These are phyloP conservation scores for Ramaria rubella DNA, from an alignment of 768 basidiomycete genomes.

Conservation along the genomic window DNA sequence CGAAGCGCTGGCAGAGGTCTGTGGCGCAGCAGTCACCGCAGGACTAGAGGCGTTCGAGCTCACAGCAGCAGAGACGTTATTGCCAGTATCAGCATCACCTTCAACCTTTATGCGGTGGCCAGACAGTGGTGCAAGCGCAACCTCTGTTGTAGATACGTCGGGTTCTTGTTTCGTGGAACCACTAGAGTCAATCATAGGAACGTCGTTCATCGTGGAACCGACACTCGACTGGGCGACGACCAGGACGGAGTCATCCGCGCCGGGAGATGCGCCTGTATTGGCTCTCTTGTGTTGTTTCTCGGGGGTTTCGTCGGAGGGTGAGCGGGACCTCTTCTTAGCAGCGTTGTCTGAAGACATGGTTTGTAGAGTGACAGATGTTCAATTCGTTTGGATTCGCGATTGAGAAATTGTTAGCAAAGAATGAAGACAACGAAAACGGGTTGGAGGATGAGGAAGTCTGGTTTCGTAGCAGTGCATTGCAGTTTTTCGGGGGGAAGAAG, in stretches of 20 bases:
- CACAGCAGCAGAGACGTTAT: constrained; percentile 20
- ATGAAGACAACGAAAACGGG: constrained; percentile 3
- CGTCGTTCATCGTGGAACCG: constrained; percentile 43
- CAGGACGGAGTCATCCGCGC: constrained; percentile 32
- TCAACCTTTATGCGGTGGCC: constrained; percentile 26
- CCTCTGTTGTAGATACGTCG: constrained; percentile 48
- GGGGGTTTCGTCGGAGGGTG: constrained; percentile 64
- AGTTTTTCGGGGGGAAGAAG: constrained; percentile 6
- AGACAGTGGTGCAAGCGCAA: constrained; percentile 44
- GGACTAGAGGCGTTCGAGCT: constrained; percentile 15
- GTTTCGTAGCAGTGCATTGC: constrained; percentile 14
- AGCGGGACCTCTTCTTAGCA: constrained; percentile 82
- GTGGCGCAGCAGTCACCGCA: constrained; percentile 1
- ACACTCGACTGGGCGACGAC: constrained; percentile 16
- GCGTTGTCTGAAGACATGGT: constrained; percentile 83
- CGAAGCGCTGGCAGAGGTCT: constrained; percentile 2
- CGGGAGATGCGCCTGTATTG: constrained; percentile 76
- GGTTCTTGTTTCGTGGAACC: constrained; percentile 22
- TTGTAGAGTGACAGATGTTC: constrained; percentile 30
- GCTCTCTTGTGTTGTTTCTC: constrained; percentile 77
- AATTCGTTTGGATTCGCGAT: constrained; percentile 19
- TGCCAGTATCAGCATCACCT: constrained; percentile 25
- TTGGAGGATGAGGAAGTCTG: background rate
- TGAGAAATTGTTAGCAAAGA: constrained; percentile 19
- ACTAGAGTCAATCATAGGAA: constrained; percentile 53